These are phyloP conservation scores for Candida incommunis DNA, from an alignment of 805 yeast species.

Conservation along the genomic window DNA sequence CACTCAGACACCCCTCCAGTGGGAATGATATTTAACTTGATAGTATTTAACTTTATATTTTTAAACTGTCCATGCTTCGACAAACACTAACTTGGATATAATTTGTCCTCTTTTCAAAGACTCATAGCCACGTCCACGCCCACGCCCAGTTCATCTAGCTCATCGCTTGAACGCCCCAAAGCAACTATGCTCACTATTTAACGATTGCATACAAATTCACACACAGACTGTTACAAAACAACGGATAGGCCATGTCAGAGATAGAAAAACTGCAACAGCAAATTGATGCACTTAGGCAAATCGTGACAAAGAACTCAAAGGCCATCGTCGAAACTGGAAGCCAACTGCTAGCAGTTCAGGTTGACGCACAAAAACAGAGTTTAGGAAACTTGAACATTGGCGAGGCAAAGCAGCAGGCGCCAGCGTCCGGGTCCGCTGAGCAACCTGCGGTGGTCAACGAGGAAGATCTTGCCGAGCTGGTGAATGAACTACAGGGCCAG, in stretches of 20 bases:
- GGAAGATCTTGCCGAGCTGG: conserved; percentile 75
- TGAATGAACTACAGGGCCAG: conserved; percentile 82
- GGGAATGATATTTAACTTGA: too few relatives aligned
- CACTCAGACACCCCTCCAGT: too few relatives aligned
- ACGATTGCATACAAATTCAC: neutral
- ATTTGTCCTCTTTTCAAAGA: too few relatives aligned
- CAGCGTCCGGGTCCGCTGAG: conserved; percentile 4
- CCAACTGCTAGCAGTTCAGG: neutral
- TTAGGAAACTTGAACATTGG: neutral
- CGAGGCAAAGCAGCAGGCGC: conserved; percentile 5
- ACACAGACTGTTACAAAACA: neutral
- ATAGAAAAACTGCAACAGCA: neutral
- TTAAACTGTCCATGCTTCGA: too few relatives aligned
- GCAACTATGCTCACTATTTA: neutral
- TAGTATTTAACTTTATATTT: too few relatives aligned
- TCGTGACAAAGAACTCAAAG: neutral
- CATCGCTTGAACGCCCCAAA: neutral
- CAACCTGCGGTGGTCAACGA: conserved; percentile 23
- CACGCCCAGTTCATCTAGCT: too few relatives aligned
- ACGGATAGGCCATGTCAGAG: neutral
- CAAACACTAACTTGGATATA: too few relatives aligned
- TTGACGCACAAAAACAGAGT: neutral
- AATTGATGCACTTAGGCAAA: neutral
- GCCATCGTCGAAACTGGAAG: neutral
- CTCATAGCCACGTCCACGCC: too few relatives aligned